Conservation (phyloP, 148 eudicot genomes). For the Camellia granthamiana region DNA sequence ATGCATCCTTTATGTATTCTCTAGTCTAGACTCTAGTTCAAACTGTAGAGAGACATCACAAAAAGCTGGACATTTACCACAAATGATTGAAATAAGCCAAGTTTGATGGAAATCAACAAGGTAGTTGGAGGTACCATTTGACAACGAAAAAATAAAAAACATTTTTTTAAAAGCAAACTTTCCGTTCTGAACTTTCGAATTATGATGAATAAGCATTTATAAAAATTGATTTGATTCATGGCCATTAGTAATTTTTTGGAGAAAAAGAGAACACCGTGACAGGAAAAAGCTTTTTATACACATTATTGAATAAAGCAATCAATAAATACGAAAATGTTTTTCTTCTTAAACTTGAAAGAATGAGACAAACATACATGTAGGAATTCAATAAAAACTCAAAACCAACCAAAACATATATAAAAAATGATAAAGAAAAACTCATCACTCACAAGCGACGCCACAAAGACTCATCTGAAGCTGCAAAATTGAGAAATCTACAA, state of each 20-base stretch:
- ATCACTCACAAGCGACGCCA: constrained; percentile 95
- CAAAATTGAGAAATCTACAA: constrained; percentile 69
- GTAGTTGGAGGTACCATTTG: neutral
- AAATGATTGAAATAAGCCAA: neutral
- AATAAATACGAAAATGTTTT: neutral
- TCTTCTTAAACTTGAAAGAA: neutral
- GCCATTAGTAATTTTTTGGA: neutral
- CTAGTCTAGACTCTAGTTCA: neutral
- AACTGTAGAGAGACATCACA: neutral
- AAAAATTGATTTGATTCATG: neutral
- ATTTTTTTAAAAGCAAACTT: neutral
- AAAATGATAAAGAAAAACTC: neutral
- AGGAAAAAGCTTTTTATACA: neutral
- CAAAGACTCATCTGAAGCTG: constrained; percentile 79
- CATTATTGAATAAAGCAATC: neutral
- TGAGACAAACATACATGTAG: neutral
- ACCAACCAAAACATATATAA: neutral
- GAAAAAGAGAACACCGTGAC: neutral
- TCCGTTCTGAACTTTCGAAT: no score
- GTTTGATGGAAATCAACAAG: neutral
- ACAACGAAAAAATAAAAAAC: neutral
- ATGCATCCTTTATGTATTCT: neutral
- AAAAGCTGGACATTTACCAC: neutral
- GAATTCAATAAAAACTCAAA: no score
- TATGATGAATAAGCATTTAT: neutral